Percentiles rank a stretch among this genome's conserved stretches.
Conservation (phyloP, 2,329 filamentous ascomycete genomes). For the Podosphaera leucotricha region DNA sequence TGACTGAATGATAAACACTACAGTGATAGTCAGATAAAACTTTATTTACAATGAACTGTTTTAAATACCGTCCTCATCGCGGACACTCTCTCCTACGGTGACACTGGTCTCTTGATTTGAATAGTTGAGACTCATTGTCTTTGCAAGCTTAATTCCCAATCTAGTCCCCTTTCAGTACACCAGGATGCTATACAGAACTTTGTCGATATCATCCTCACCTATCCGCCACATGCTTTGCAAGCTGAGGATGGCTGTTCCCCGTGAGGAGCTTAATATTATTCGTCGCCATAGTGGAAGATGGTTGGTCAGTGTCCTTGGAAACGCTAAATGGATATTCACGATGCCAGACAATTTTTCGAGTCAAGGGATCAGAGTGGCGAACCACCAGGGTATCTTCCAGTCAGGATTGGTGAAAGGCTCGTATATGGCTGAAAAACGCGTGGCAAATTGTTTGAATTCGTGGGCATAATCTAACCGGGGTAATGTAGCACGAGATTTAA, state of each 20-base stretch:
- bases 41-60: not conserved
- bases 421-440: too few relatives aligned
- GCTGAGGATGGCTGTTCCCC: constrained; percentile 50
- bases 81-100: constrained; percentile 83
- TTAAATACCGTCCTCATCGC: constrained; percentile 63
- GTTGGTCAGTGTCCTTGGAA: too few relatives aligned
- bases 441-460: too few relatives aligned
- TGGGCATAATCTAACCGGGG: too few relatives aligned
- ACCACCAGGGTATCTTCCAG: too few relatives aligned
- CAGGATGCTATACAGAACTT: not conserved
- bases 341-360: too few relatives aligned
- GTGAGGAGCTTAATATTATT: constrained; percentile 56
- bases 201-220: constrained; percentile 4
- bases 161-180: constrained; percentile 19
- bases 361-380: too few relatives aligned
- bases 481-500: too few relatives aligned
- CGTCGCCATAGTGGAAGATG: constrained; percentile 30
- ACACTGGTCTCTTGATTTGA: constrained; percentile 76
- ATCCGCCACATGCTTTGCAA: constrained; percentile 36
- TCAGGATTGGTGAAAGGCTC: too few relatives aligned
- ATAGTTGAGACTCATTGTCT: constrained; percentile 62
- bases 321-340: too few relatives aligned
- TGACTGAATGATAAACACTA: constrained; percentile 88
- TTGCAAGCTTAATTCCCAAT: constrained; percentile 53
- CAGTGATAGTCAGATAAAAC: not conserved